These are phyloP conservation scores for Lenwebbia sp. DNA, from an alignment of 345 rosid genomes.

Conservation along the genomic window DNA sequence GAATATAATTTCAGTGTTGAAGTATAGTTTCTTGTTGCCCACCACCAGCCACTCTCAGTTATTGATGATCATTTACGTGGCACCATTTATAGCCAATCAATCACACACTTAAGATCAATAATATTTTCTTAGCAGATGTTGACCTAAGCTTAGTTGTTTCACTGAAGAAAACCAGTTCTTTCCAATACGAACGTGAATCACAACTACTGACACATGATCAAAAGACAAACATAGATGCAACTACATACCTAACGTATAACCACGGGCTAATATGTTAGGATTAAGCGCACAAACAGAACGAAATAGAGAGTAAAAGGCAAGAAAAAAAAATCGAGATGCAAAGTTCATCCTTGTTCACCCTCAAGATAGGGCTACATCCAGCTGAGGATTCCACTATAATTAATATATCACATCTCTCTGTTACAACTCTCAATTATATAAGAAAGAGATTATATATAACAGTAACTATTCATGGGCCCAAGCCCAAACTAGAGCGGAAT, in stretches of 20 bases:
- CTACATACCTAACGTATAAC: not conserved
- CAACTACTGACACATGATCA: not conserved
- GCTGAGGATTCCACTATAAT: too few relatives aligned
- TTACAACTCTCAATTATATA: too few relatives aligned
- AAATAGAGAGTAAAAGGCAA: too few relatives aligned
- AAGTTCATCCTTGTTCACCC: too few relatives aligned
- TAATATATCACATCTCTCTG: too few relatives aligned
- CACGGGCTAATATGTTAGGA: not conserved
- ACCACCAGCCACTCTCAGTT: not conserved
- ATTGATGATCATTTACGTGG: not conserved
- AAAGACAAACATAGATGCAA: not conserved
- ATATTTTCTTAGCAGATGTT: not conserved
- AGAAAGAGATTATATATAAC: too few relatives aligned
- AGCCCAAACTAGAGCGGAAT: too few relatives aligned
- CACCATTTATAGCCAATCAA: not conserved
- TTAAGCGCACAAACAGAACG: too few relatives aligned
- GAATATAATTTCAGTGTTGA: not conserved
- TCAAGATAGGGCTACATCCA: too few relatives aligned
- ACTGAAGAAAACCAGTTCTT: not conserved
- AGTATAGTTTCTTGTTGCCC: conserved; percentile 1
- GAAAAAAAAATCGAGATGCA: too few relatives aligned
- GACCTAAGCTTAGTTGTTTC: not conserved
- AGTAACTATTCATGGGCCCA: too few relatives aligned
- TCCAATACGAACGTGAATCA: not conserved
- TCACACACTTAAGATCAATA: not conserved